Conservation (phyloP, 1,284 basidiomycete genomes). For the Rhodotorula sp. region DNA sequence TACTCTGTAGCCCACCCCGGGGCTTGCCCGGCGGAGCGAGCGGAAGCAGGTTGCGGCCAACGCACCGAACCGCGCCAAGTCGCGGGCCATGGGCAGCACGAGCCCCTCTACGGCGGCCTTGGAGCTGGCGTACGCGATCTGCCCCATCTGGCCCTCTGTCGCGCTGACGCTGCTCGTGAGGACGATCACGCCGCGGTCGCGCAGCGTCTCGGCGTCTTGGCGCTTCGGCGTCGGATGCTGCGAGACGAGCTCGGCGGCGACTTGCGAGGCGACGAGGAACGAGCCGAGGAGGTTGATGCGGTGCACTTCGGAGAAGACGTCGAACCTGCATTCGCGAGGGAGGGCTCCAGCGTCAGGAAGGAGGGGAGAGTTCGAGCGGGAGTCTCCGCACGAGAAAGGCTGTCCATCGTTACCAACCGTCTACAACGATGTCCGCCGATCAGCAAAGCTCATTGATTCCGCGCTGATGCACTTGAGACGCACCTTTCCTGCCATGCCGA, state of each 20-base stretch:
- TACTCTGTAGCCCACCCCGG: neutral
- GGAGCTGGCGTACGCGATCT: constrained; percentile 45
- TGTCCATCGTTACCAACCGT: constrained; percentile 46
- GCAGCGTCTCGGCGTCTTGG: constrained; percentile 13
- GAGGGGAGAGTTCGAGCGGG: neutral
- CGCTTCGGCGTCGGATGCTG: constrained; percentile 13
- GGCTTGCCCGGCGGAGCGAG: too few species aligned
- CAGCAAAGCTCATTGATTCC: neutral
- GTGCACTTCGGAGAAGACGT: constrained; percentile 48
- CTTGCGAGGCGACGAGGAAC: constrained; percentile 50
- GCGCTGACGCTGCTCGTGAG: constrained; percentile 48
- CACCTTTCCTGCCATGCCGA: constrained; percentile 51
- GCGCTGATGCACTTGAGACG: neutral
- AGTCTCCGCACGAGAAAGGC: constrained; percentile 44
- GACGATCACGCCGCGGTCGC: constrained; percentile 51
- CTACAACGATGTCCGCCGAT: neutral
- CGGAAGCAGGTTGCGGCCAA: too few species aligned
- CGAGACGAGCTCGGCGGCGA: constrained; percentile 47
- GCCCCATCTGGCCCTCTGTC: constrained; percentile 48
- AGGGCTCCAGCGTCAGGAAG: neutral
- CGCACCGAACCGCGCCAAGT: constrained; percentile 50
- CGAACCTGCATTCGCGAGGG: neutral
- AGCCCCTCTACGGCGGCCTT: constrained; percentile 50
- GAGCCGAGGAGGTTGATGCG: constrained; percentile 50
- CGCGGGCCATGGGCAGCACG: constrained; percentile 51